Conservation (phyloP, 2,329 filamentous ascomycete species). For the Cercospora sp. region DNA sequence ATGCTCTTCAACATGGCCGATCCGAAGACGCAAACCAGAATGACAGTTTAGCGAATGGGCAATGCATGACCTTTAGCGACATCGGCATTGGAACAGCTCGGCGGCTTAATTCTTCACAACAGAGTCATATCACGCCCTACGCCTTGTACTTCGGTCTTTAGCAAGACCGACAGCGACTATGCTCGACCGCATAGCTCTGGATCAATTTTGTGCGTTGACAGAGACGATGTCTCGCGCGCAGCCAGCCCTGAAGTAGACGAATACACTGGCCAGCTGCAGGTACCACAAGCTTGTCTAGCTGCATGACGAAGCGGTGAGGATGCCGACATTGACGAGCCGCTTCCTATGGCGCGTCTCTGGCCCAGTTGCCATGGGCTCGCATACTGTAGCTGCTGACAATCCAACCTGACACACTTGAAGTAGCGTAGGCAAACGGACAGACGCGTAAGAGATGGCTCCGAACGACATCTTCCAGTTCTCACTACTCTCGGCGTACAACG, state of each 20-base stretch:
- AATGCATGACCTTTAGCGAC: conserved; percentile 2
- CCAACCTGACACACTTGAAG: not conserved
- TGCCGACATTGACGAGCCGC: not conserved
- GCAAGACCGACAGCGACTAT: no score
- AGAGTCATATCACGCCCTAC: no score
- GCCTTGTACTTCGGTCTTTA: no score
- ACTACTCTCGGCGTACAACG: conserved; percentile 40
- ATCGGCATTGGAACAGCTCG: conserved; percentile 11
- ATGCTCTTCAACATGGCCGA: not conserved
- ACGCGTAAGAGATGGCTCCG: conserved; percentile 35
- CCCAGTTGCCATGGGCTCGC: not conserved
- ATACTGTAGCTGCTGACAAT: not conserved
- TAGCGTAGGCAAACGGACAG: conserved; percentile 31
- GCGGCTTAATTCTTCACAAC: not conserved
- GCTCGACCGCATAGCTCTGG: no score
- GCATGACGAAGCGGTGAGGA: conserved; percentile 8
- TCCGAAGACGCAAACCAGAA: no score
- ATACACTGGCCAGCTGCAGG: no score
- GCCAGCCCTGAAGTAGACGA: no score
- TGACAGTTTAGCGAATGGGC: no score
- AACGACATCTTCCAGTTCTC: conserved; percentile 51
- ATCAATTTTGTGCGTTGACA: no score
- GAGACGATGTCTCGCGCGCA: no score
- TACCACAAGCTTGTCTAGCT: conserved; percentile 1
- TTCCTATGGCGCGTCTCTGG: not conserved